A percentile compares a stretch with the other conserved stretches of the same genome.
Evolutionary conservation across 2,329 filamentous ascomycete species (phyloP).

Genomic region (Xylaria sp.): DNA sequence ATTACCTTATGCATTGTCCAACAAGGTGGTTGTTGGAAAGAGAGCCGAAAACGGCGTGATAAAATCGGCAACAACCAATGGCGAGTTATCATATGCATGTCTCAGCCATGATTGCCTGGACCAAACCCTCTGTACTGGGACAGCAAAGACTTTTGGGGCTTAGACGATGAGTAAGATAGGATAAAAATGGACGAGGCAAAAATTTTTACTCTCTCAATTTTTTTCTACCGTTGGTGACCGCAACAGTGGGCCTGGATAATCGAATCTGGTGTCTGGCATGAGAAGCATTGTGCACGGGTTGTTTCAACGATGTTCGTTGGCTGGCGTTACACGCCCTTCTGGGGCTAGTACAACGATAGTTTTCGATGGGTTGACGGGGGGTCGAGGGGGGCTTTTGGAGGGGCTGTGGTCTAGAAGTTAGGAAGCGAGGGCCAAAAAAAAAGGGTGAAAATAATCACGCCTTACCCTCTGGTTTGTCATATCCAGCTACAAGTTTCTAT

Average conservation of each 20-base stretch:
- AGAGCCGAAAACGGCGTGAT: constrained; percentile 45
- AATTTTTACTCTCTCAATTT: constrained; percentile 37
- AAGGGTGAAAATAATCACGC: constrained; percentile 3
- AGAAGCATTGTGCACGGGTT: constrained; percentile 31
- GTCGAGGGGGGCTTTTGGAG: neutral
- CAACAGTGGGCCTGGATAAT: constrained; percentile 27
- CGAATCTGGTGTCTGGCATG: constrained; percentile 24
- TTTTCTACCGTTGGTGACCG: constrained; percentile 19
- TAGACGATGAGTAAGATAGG: constrained; percentile 35
- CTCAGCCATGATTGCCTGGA: constrained; percentile 27
- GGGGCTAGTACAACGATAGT: constrained; percentile 27
- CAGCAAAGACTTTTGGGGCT: constrained; percentile 34
- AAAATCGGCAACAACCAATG: constrained; percentile 41
- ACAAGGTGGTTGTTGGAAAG: constrained; percentile 28
- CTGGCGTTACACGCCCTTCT: constrained; percentile 22
- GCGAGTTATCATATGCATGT: constrained; percentile 41
- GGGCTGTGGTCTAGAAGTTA: constrained; percentile 20
- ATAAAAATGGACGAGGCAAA: constrained; percentile 31
- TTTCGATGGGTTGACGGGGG: constrained; percentile 6
- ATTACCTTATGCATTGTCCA: constrained; percentile 12
- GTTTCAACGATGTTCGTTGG: constrained; percentile 33
- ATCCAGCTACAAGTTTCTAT: constrained; percentile 2
- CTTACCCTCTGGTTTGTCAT: constrained; percentile 1
- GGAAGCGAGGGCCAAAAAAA: constrained; percentile 6
- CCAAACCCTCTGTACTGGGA: constrained; percentile 30